A percentile compares a stretch with the other conserved stretches of the same genome.
Conservation (phyloP, 805 yeast genomes). For the Wickerhamomyces alni region DNA sequence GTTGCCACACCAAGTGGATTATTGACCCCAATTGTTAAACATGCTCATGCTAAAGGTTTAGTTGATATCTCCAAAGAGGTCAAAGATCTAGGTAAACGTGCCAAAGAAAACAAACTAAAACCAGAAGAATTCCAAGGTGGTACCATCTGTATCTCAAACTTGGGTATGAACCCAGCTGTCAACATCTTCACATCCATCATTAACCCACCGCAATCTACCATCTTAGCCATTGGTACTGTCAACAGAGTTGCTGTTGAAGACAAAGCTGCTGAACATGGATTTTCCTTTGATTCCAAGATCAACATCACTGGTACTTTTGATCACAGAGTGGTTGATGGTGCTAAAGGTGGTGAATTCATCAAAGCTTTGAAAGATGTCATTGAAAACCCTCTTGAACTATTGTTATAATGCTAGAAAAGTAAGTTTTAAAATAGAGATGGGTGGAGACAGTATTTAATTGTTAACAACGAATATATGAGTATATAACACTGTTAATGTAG, state of each 20-base stretch:
- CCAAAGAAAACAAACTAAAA: constrained; percentile 83
- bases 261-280: constrained; percentile 83
- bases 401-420: constrained; percentile 62
- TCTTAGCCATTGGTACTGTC: constrained; percentile 90
- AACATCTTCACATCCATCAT: constrained; percentile 90
- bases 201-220: constrained; percentile 96
- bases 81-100: constrained; percentile 93
- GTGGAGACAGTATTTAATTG: too few species aligned
- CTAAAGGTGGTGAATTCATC: constrained; percentile 95
- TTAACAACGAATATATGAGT: not conserved
- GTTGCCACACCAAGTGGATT: constrained; percentile 98
- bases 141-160: constrained; percentile 94
- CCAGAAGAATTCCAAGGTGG: constrained; percentile 99
- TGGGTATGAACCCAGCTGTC: constrained; percentile 98
- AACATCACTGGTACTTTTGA: constrained; percentile 95
- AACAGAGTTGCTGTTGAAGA: constrained; percentile 93
- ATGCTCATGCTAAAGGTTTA: constrained; percentile 85
- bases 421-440: not conserved
- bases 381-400: constrained; percentile 93
- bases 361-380: constrained; percentile 84
- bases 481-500: too few species aligned
- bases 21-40: constrained; percentile 90
- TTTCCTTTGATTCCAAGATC: constrained; percentile 86
- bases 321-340: constrained; percentile 97
- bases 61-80: constrained; percentile 73